These are phyloP conservation scores for Pharus latifolius DNA, from an alignment of 176 grass and related monocot species.

Conservation along the genomic window DNA sequence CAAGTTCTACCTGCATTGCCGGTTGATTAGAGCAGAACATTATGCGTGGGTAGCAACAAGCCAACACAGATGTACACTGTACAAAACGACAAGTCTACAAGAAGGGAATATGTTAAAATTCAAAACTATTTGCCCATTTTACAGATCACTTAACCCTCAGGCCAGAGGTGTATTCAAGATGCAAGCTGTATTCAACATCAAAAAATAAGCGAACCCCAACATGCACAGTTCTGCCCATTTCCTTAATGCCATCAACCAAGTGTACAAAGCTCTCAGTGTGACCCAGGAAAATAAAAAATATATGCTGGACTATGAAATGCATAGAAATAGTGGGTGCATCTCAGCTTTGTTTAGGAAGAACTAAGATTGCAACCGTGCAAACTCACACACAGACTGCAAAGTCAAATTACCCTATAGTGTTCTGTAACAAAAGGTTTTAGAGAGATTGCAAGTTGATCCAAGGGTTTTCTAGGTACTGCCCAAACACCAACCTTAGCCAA, in stretches of 20 bases:
- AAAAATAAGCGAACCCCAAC: too few relatives aligned
- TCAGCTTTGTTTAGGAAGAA: neutral
- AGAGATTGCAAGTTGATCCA: neutral
- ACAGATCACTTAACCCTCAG: too few relatives aligned
- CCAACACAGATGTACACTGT: neutral
- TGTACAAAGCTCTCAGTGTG: neutral
- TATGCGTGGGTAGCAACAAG: neutral
- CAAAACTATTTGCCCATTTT: too few relatives aligned
- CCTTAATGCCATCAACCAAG: too few relatives aligned
- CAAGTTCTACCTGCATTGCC: neutral
- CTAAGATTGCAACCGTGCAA: neutral
- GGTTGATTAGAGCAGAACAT: neutral
- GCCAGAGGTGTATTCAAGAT: too few relatives aligned
- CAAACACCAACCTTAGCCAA: neutral
- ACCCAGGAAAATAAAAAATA: neutral
- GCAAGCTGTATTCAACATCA: too few relatives aligned
- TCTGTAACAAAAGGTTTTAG: neutral
- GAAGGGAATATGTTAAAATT: neutral
- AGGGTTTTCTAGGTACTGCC: neutral
- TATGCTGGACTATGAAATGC: neutral
- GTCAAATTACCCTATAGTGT: neutral
- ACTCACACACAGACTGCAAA: neutral
- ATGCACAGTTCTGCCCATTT: too few relatives aligned
- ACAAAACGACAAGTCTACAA: neutral
- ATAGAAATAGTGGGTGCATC: neutral